Evolutionary conservation across 768 basidiomycete species (phyloP), one percentile per base, ranked within the genome.

Genomic region (Hypholoma fasciculare): DNA sequence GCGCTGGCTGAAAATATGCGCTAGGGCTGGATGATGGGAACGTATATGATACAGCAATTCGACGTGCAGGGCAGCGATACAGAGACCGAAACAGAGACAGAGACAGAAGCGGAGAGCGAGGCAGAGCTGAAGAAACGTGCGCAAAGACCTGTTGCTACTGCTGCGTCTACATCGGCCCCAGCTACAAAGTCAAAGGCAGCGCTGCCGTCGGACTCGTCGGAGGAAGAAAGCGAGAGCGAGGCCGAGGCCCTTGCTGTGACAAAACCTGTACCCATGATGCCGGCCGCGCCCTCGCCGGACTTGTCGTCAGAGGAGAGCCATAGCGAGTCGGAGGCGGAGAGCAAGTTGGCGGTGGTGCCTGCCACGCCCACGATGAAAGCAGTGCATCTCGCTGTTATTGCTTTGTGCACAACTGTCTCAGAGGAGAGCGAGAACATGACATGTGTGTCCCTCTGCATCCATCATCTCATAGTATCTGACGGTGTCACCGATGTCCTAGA

Each of bases 31-130:
- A 69, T 77, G 55, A 76, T 93, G 42, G 85, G 89, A 37, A 78
- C 82, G 34, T 82, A 81, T 61, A 87, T 93, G 84, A 90, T 96
- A 55, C 79, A 90, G 61, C 89, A 93, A 65, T 88, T 93, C 49
- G 83, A 92, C 63, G 88, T 85, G 52, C 90, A 92, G 68, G 90
- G 88, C 17, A 89, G 83, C 54, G 78, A 78, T 19, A 69, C 67
- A 5, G 70, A 70, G 34, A 65, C 58, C 12, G 68, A 69, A 39
- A 64, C 49, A 7, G 68, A 65, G n/a, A 64, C 64, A 49, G 71
- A 70, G 8, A 59, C 62, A 17, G 69, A 68, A 26, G 56, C 49
- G n/a, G 65, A 68, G 9, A 67, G 65, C 39, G 68, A 65, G 47
- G 58, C 38, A 54, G 61, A 37, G 53, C 61, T 48, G 48, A 59